Conservation (phyloP, 768 basidiomycete genomes). For the Lyophyllum atratum region DNA sequence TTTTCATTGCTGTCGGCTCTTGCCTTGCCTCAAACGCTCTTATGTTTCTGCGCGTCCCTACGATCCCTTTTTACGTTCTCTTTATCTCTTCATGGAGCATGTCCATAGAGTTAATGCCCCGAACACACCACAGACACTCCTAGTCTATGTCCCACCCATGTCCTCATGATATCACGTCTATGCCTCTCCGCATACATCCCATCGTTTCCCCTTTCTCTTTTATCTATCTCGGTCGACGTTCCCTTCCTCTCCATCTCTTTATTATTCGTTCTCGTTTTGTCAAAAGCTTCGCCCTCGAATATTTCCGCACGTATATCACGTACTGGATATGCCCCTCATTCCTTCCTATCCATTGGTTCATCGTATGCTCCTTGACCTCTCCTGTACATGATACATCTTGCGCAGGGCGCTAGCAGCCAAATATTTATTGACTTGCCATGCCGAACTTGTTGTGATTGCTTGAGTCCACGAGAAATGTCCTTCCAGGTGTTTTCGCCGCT, state of each 20-base stretch:
- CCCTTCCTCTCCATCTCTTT: conserved; percentile 18
- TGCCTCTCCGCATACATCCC: conserved; percentile 17
- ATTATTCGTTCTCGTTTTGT: conserved; percentile 26
- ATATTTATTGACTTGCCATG: conserved; percentile 26
- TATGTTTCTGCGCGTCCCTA: conserved; percentile 8
- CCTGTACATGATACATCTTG: conserved; percentile 37
- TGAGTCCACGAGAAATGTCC: neutral
- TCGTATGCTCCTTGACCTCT: conserved; percentile 17
- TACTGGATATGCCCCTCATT: conserved; percentile 16
- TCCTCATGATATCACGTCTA: conserved; percentile 17
- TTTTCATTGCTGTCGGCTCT: conserved; percentile 35
- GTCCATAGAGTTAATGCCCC: conserved; percentile 10
- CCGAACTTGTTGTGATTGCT: neutral
- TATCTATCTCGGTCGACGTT: conserved; percentile 3
- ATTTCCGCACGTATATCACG: conserved; percentile 9
- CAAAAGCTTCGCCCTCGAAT: conserved; percentile 6
- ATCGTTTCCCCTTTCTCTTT: conserved; percentile 13
- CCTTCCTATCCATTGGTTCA: conserved; percentile 16
- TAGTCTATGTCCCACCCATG: conserved; percentile 14
- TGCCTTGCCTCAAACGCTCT: conserved; percentile 23
- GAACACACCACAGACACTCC: conserved; percentile 19
- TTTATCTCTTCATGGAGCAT: conserved; percentile 16
- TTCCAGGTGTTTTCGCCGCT: neutral
- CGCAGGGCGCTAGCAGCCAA: conserved; percentile 30
- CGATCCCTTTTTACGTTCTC: conserved; percentile 14